Conservation (phyloP, 106 monocot species). For the Narthecium ossifragum region DNA sequence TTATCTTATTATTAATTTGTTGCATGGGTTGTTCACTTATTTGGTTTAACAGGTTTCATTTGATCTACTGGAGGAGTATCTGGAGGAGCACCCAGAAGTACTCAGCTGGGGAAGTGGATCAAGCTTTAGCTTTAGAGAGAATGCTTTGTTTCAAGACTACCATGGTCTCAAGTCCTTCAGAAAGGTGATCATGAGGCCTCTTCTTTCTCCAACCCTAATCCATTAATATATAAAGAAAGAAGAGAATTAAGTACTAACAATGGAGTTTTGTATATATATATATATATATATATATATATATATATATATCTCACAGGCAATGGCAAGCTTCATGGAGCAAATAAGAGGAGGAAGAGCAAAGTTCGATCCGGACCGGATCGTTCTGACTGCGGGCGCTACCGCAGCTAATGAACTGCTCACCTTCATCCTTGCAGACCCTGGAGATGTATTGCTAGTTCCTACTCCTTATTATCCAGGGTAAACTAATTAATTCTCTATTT, state of each 20-base stretch:
- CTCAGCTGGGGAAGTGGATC: slow-evolving; percentile 22
- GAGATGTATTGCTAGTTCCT: slow-evolving; percentile 60
- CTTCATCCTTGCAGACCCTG: slow-evolving; percentile 60
- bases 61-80: slow-evolving; percentile 43
- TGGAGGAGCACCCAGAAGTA: slow-evolving; percentile 30
- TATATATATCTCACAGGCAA: too few species aligned
- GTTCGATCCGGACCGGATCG: slow-evolving; percentile 41
- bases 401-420: slow-evolving; percentile 62
- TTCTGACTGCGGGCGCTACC: slow-evolving; percentile 83
- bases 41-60: slow-evolving; percentile 35
- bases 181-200: too few species aligned
- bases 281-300: too few species aligned
- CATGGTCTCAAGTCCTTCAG: slow-evolving; percentile 49
- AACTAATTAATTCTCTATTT: too few species aligned
- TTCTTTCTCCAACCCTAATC: too few species aligned
- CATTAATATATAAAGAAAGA: too few species aligned
- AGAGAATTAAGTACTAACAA: too few species aligned
- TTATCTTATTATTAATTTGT: not conserved
- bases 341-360: slow-evolving; percentile 44
- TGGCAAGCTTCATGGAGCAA: slow-evolving; percentile 68
- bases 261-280: too few species aligned
- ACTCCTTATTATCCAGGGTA: slow-evolving; percentile 91
- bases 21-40: not conserved
- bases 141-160: slow-evolving; percentile 65
- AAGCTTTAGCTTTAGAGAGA: slow-evolving; percentile 33